phyloP scores from a whole-genome alignment of 1,284 basidiomycete species.

The Puccinia hordei region DNA sequence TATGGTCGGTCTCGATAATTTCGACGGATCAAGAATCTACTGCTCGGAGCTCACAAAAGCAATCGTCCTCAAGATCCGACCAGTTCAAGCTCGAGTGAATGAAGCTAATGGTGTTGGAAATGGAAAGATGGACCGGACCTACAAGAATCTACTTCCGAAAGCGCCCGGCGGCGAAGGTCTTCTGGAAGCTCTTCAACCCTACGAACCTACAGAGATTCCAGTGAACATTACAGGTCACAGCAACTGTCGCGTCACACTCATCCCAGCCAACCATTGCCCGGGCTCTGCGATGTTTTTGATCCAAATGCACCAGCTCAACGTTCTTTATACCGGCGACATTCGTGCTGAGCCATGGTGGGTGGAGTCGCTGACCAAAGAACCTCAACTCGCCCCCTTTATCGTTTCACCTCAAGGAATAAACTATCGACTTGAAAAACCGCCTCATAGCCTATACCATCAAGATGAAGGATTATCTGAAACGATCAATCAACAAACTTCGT shows the following conservation, averaged over 20 bases:
- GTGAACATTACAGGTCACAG: constrained; percentile 50
- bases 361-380: constrained; percentile 55
- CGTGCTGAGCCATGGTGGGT: constrained; percentile 57
- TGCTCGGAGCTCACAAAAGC: constrained; percentile 55
- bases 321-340: constrained; percentile 58
- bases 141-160: neutral
- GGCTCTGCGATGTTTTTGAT: constrained; percentile 58
- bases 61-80: constrained; percentile 55
- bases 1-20: constrained; percentile 55
- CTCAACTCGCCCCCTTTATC: constrained; percentile 54
- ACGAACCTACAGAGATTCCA: constrained; percentile 55
- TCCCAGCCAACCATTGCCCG: constrained; percentile 58
- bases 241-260: constrained; percentile 54
- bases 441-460: neutral
- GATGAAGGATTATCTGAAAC: neutral
- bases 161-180: neutral
- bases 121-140: constrained; percentile 38
- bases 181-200: constrained; percentile 45
- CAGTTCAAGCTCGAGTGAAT: constrained; percentile 53
- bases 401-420: constrained; percentile 2
- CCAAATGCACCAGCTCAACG: constrained; percentile 55
- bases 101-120: constrained; percentile 50
- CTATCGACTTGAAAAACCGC: neutral
- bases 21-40: constrained; percentile 53
- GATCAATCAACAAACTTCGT: neutral